Conservation (phyloP, 2,329 filamentous ascomycete genomes). For the Waltergamsia citrina region DNA sequence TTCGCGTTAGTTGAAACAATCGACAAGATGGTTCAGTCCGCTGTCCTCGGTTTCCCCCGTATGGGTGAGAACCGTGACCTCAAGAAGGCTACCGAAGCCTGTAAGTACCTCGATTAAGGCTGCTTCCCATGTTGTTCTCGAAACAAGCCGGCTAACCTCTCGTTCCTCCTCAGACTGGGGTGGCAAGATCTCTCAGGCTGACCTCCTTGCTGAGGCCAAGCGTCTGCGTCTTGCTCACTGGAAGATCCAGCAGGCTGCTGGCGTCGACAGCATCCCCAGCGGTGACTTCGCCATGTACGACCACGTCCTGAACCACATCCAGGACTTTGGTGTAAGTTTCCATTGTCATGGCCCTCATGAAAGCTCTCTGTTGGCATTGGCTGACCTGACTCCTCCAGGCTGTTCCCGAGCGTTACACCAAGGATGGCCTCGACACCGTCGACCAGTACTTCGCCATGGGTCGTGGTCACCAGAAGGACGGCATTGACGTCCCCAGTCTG, state of each 20-base stretch:
- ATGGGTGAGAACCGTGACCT: conserved; percentile 98
- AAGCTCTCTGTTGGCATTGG: conserved; percentile 6
- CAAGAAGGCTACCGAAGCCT: conserved; percentile 99
- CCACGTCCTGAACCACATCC: conserved; percentile 95
- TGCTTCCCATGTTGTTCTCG: conserved; percentile 3
- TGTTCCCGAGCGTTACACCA: conserved; percentile 86
- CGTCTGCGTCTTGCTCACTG: conserved; percentile 93
- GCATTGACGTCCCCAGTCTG: conserved; percentile 84
- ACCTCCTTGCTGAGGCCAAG: conserved; percentile 92
- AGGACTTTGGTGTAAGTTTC: conserved; percentile 80
- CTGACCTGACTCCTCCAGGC: no score
- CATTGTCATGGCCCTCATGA: not conserved
- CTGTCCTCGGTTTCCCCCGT: conserved; percentile 96
- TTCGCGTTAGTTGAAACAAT: conserved; percentile 4
- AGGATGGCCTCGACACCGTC: conserved; percentile 75
- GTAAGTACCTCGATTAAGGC: conserved; percentile 27
- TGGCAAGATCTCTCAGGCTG: conserved; percentile 85
- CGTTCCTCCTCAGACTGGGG: conserved; percentile 53
- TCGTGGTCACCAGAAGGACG: conserved; percentile 92
- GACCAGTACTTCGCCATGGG: conserved; percentile 99
- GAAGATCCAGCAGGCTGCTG: conserved; percentile 99
- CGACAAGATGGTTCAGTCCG: conserved; percentile 52
- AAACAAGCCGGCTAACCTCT: no score
- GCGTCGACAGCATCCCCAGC: conserved; percentile 95
- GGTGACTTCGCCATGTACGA: conserved; percentile 99